phyloP scores from a whole-genome alignment of 768 basidiomycete species.

The Panellus pusillus region DNA sequence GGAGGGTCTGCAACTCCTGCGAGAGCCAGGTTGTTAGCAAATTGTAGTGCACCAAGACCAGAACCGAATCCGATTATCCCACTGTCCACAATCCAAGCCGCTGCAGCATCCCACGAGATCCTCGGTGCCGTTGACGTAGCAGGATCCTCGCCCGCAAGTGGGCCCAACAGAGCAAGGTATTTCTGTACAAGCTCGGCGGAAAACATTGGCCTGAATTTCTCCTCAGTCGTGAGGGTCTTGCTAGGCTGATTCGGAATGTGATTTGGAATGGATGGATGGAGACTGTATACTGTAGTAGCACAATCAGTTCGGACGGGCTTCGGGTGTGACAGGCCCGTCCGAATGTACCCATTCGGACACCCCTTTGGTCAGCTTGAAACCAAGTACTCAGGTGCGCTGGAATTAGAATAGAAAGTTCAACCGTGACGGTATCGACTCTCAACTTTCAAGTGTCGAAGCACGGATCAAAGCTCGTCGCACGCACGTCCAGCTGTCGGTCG shows the following conservation, averaged over 20 bases:
- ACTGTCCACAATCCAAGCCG: conserved; percentile 5
- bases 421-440: no score
- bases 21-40: conserved; percentile 18
- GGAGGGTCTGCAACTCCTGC: conserved; percentile 7
- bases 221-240: not conserved
- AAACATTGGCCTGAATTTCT: conserved; percentile 12
- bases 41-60: conserved; percentile 18
- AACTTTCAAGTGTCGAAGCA: no score
- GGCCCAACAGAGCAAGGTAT: not conserved
- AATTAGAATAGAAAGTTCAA: no score
- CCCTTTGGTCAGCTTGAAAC: no score
- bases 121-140: not conserved
- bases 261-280: not conserved
- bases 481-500: no score
- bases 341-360: no score
- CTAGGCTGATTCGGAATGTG: no score
- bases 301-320: no score
- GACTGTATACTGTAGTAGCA: no score
- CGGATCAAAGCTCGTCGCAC: no score
- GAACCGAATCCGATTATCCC: not conserved
- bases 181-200: not conserved
- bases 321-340: no score
- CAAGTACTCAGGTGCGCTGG: no score
- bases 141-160: conserved; percentile 11
- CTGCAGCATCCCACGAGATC: not conserved